Conservation (phyloP, 805 yeast genomes). For the Candida koratica region DNA sequence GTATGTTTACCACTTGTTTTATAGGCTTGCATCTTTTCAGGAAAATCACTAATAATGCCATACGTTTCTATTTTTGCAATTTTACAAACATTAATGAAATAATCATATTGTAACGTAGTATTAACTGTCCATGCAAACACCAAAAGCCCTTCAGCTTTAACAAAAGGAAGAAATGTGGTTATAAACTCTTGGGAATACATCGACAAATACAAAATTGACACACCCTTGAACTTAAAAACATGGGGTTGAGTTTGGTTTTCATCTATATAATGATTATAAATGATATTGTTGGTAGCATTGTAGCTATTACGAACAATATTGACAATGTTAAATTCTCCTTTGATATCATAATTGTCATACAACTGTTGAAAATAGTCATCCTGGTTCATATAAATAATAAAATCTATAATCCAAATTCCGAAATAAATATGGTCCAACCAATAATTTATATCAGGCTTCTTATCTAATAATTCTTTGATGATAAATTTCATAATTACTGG, state of each 20-base stretch:
- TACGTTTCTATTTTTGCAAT: slow-evolving; percentile 24
- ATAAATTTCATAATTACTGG: slow-evolving; percentile 27
- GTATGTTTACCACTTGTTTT: too few species aligned
- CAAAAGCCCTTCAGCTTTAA: slow-evolving; percentile 27
- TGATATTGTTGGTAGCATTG: slow-evolving; percentile 29
- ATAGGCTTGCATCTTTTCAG: slow-evolving; percentile 24
- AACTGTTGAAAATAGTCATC: slow-evolving; percentile 30
- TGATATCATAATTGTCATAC: slow-evolving; percentile 14
- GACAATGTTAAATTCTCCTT: slow-evolving; percentile 27
- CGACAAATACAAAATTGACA: slow-evolving; percentile 34
- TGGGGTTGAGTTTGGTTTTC: slow-evolving; percentile 19
- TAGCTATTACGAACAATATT: slow-evolving; percentile 36
- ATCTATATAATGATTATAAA: slow-evolving; percentile 35
- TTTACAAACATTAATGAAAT: slow-evolving; percentile 26
- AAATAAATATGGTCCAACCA: slow-evolving; percentile 38
- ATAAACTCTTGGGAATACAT: slow-evolving; percentile 38
- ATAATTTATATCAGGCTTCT: slow-evolving; percentile 29
- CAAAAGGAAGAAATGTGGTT: slow-evolving; percentile 34
- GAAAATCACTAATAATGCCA: slow-evolving; percentile 36
- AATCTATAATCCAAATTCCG: slow-evolving; percentile 40
- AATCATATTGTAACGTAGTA: slow-evolving; percentile 30
- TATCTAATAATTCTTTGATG: slow-evolving; percentile 26
- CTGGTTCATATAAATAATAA: slow-evolving; percentile 38
- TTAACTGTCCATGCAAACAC: slow-evolving; percentile 42
- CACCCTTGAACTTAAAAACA: slow-evolving; percentile 30